These are phyloP conservation scores for Exidia glandulosa DNA, from an alignment of 768 basidiomycete genomes.

Conservation along the genomic window DNA sequence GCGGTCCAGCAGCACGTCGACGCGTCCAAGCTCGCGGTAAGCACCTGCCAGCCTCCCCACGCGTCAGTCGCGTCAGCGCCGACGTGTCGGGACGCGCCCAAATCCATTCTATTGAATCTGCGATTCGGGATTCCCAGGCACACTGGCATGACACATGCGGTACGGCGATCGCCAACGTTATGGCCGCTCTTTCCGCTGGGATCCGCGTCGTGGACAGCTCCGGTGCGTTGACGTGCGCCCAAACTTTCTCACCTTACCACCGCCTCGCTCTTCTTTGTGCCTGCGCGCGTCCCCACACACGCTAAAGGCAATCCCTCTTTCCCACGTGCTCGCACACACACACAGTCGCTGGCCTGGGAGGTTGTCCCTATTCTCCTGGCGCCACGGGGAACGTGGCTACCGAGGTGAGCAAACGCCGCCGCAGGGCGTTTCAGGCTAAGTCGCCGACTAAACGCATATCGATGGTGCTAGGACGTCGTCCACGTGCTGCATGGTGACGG, in stretches of 20 bases:
- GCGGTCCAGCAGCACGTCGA: slow-evolving; percentile 53
- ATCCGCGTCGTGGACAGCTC: slow-evolving; percentile 59
- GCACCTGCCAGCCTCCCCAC: too few species aligned
- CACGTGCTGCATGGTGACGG: slow-evolving; percentile 64
- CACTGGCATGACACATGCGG: slow-evolving; percentile 91
- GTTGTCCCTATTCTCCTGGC: slow-evolving; percentile 93
- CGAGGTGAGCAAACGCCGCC: slow-evolving; percentile 29
- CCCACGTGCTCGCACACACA: slow-evolving; percentile 25
- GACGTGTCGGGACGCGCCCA: neutral
- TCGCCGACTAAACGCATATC: neutral
- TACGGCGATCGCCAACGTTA: slow-evolving; percentile 66
- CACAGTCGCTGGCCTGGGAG: slow-evolving; percentile 82
- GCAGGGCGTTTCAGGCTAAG: neutral
- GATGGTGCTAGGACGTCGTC: slow-evolving; percentile 44
- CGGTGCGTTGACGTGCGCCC: slow-evolving; percentile 5
- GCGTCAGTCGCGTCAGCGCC: neutral
- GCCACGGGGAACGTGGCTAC: slow-evolving; percentile 94
- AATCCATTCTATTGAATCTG: neutral
- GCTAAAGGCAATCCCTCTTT: neutral
- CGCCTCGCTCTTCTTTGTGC: neutral
- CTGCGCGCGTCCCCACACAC: neutral
- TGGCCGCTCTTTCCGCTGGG: slow-evolving; percentile 61
- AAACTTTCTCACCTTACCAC: too few species aligned
- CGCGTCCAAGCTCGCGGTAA: slow-evolving; percentile 64
- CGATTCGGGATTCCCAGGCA: neutral